These are phyloP conservation scores for Syncephalastrum racemosum DNA, from an alignment of 371 early-diverging fungal species.

Conservation along the genomic window DNA sequence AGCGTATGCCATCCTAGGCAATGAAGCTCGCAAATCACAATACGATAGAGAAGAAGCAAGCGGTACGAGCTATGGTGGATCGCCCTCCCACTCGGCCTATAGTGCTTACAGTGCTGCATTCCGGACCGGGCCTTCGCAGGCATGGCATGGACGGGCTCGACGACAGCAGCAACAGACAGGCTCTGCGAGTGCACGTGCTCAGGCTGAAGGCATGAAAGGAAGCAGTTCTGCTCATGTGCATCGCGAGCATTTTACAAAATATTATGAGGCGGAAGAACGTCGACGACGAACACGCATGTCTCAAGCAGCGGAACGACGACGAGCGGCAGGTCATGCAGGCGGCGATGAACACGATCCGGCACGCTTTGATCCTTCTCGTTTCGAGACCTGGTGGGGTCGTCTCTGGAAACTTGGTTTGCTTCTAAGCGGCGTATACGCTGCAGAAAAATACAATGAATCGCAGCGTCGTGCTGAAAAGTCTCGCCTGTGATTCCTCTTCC, in stretches of 20 bases:
- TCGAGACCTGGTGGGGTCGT: conserved; percentile 24
- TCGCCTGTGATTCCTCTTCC: too few species aligned
- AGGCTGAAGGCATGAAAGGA: conserved; percentile 32
- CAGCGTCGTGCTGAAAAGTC: too few species aligned
- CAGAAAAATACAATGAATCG: too few species aligned
- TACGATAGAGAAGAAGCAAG: conserved; percentile 63
- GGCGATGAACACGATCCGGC: conserved; percentile 8
- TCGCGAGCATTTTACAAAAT: conserved; percentile 28
- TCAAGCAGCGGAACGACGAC: conserved; percentile 33
- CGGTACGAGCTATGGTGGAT: conserved; percentile 18
- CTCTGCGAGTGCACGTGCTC: conserved; percentile 40
- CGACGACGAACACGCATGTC: conserved; percentile 34
- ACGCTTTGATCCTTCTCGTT: background rate
- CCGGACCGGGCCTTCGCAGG: conserved; percentile 32
- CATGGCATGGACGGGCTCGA: conserved; percentile 33
- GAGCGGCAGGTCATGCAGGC: conserved; percentile 18
- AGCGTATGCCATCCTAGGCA: conserved; percentile 81
- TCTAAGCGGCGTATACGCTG: conserved; percentile 16
- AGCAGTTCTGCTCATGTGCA: conserved; percentile 20
- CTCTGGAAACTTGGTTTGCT: conserved; percentile 28
- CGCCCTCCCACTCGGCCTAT: conserved; percentile 2
- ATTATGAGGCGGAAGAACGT: conserved; percentile 46
- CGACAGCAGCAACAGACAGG: conserved; percentile 30
- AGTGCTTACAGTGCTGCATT: conserved; percentile 14
- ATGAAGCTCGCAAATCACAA: conserved; percentile 69